Evolutionary conservation across 2,329 filamentous ascomycete genomes (phyloP), one percentile per base, ranked within the genome.

Genomic region (Aspergillus floridensis): DNA sequence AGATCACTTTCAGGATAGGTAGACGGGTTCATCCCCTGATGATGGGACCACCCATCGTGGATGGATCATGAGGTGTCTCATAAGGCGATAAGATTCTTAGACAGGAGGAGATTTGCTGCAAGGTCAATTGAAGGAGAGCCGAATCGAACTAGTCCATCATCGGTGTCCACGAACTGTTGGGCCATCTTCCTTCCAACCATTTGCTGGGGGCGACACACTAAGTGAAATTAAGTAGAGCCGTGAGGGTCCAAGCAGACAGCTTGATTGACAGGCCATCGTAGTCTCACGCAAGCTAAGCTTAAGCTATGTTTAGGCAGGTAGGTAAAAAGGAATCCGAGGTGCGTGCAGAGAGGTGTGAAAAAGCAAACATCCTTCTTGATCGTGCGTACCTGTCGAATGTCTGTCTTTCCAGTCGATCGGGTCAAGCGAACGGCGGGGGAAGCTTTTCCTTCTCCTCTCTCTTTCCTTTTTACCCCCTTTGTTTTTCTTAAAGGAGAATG

Each of bases 221-320:
- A 53, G 57, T 59, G 61, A 62, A 62, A 63, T 54, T 56, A 58
- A 58, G 59, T 53, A 52, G 54, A 60, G 38, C 38, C 55, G 57
- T 53, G 56, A 51, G 51, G 38, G 52, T 49, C 32, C 31, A 49
- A 55, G 24, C 57, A 31, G 35, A 26, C 38, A 46, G 52, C 31
- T 32, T 55, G 41, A 48, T 21, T 21, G 41, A 32, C 41, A 22
- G 44, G 31, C 31, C n/a, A n/a, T 21, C 41, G 26, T 44, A 55
- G 64, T 65, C 65, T 65, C 66, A 60, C 64, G 63, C 57, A 62
- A 44, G 56, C 65, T 66, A 68, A 68, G 63, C 61, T 67, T 68
- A 67, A 68, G 62, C 63, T 68, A 64, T 67, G 62, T 66, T 68
- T 68, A 65, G 64, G 38, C 14, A 44, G 14, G 7, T 35, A 35